These are phyloP conservation scores for Cenchrus purpureus DNA, from an alignment of 176 grass and related monocot species.

Conservation along the genomic window DNA sequence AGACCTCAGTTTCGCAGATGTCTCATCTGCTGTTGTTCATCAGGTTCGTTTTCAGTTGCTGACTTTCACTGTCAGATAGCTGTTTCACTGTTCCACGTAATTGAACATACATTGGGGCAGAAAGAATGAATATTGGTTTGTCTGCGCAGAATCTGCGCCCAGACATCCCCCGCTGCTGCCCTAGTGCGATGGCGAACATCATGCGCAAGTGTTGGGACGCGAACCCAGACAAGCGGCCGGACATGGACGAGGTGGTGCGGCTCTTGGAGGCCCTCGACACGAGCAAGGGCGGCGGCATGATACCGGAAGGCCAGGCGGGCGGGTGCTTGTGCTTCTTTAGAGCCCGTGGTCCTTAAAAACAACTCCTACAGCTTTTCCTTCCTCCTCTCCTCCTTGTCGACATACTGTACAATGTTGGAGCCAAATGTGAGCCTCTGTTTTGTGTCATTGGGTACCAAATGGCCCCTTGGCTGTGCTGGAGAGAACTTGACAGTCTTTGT, in stretches of 20 bases:
- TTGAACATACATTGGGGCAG: neutral
- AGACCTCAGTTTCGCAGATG: constrained; percentile 71
- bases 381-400: neutral
- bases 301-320: constrained; percentile 55
- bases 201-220: constrained; percentile 91
- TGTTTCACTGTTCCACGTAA: neutral
- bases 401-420: neutral
- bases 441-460: neutral
- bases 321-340: constrained; percentile 72
- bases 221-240: constrained; percentile 66
- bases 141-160: constrained; percentile 62
- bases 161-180: constrained; percentile 71
- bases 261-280: constrained; percentile 72
- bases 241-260: constrained; percentile 79
- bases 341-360: constrained; percentile 56
- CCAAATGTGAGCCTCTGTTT: neutral
- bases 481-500: constrained; percentile 5
- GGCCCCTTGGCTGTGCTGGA: neutral
- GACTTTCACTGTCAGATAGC: neutral
- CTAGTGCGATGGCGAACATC: constrained; percentile 57
- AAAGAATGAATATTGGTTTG: neutral
- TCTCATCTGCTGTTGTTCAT: constrained; percentile 71
- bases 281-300: constrained; percentile 79
- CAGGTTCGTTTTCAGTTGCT: constrained; percentile 52
- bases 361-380: neutral